Evolutionary conservation across 2,329 filamentous ascomycete species (phyloP).

Genomic region (Trematosphaeria pertusa): DNA sequence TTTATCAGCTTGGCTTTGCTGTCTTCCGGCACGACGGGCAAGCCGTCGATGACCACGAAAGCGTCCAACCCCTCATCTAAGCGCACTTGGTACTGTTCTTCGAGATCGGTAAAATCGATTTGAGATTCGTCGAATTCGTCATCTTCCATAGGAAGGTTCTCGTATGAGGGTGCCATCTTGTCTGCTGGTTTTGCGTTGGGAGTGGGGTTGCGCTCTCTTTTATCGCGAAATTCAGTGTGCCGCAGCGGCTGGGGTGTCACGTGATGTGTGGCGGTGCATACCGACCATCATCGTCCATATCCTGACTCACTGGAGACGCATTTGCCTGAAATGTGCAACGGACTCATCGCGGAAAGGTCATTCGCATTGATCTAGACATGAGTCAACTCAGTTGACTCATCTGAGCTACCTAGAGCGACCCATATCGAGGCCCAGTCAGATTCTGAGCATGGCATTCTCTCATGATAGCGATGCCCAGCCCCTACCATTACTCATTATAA

Average conservation of each 20-base stretch:
- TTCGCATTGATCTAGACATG: background rate
- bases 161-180: slow-evolving; percentile 92
- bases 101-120: slow-evolving; percentile 92
- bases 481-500: slow-evolving; percentile 31
- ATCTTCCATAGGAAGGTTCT: slow-evolving; percentile 83
- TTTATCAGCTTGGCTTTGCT: slow-evolving; percentile 95
- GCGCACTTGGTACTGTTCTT: slow-evolving; percentile 93
- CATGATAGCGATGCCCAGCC: slow-evolving; percentile 3
- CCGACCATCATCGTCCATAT: background rate
- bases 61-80: slow-evolving; percentile 95
- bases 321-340: too few relatives aligned
- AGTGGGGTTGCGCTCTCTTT: slow-evolving; percentile 27
- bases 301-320: too few relatives aligned
- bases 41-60: slow-evolving; percentile 94
- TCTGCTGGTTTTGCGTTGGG: slow-evolving; percentile 24
- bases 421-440: too few relatives aligned
- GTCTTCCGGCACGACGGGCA: slow-evolving; percentile 87
- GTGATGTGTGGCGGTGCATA: slow-evolving; percentile 10
- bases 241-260: slow-evolving; percentile 21
- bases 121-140: slow-evolving; percentile 93
- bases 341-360: too few relatives aligned
- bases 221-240: slow-evolving; percentile 37
- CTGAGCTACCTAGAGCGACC: too few relatives aligned
- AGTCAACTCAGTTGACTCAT: background rate
- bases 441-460: slow-evolving; percentile 2